Conservation (phyloP, 345 rosid genomes). For the Syzygium grande region DNA sequence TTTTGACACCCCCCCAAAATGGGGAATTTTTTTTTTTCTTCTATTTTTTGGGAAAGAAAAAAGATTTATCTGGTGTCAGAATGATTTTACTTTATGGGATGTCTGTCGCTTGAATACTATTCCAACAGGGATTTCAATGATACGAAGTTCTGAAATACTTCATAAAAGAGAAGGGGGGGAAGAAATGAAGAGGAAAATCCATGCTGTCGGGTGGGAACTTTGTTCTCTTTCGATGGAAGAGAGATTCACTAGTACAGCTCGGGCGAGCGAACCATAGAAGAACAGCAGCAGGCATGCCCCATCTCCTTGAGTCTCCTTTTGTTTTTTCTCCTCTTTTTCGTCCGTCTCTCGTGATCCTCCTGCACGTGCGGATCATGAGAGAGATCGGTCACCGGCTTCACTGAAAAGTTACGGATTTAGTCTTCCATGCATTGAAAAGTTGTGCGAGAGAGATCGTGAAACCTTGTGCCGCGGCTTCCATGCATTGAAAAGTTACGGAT, state of each 20-base stretch:
- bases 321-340: background rate
- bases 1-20: too few relatives aligned
- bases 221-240: background rate
- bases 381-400: background rate
- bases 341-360: background rate
- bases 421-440: too few relatives aligned
- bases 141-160: background rate
- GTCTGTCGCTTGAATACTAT: background rate
- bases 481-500: accelerated
- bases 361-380: background rate
- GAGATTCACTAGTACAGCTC: background rate
- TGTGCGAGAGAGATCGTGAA: too few relatives aligned
- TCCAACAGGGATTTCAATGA: background rate
- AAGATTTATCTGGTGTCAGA: background rate
- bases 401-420: too few relatives aligned
- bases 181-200: background rate
- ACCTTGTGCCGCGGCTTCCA: background rate
- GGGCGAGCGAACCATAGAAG: background rate
- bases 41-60: too few relatives aligned
- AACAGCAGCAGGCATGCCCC: background rate
- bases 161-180: background rate
- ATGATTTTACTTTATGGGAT: background rate
- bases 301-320: background rate
- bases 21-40: too few relatives aligned
- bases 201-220: background rate